Evolutionary conservation across 179 eudicot genomes (phyloP), one percentile per base, ranked within the genome.

Genomic region (Amaranthus tricolor): DNA sequence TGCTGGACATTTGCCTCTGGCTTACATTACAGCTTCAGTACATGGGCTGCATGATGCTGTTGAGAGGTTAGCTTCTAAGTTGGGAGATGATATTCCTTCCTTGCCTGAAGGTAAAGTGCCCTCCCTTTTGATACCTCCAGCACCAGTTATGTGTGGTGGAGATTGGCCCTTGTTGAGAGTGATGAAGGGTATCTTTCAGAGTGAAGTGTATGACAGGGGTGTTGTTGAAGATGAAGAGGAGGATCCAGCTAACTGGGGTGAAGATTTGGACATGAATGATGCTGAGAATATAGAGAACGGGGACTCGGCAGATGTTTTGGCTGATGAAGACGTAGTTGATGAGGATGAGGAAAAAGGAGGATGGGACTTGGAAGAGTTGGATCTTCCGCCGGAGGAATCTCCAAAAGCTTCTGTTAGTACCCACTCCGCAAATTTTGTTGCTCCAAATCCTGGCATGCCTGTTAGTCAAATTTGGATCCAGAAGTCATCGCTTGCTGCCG

Each of bases 161-260:
- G 98, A 94, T 82, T 94, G 98, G 98, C 98, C 98, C 19, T 77
- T 94, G 24, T 79, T 94, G 84, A 92, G 90, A 87, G 96, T 94
- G 75, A 85, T 82, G 82, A 89, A 82, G 80, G 97, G 98, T 20
- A 88, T 92, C 50, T 89, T 94, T 59, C 94, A 92, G 62, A 93
- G 94, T 63, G 89, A 89, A 45, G 80, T 94, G 67, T 96, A 90
- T 54, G 88, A 84, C 44, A 85, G 71, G 71, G 84, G 81, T 53
- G 88, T 71, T 59, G 79, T 86, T 49, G 97, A 90, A 44, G 96
- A 88, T 50, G 92, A 90, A 50, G 96, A 89, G 54, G 97, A 79
- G 20, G 83, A 75, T 52, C 93, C 81, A 78, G 97, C 88, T 70
- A 92, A 91, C 78, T 94, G 98, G 98, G 94, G 83, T 51, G 96